Percentiles rank a stretch among this genome's conserved stretches.
These are phyloP conservation scores for Lachnellula cervina DNA, from an alignment of 2,329 filamentous ascomycete genomes.

Conservation along the genomic window DNA sequence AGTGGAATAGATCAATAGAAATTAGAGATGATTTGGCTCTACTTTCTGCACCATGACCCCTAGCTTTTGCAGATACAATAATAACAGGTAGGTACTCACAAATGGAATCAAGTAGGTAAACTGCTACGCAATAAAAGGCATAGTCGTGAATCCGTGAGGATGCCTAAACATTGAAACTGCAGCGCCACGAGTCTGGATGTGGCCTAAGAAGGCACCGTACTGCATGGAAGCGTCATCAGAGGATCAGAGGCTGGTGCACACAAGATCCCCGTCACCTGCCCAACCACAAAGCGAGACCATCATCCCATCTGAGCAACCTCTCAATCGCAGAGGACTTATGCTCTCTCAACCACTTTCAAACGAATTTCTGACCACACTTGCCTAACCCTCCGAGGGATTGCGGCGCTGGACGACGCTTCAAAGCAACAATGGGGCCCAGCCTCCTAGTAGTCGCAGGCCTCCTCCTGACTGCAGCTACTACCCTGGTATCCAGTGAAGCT, in stretches of 20 bases:
- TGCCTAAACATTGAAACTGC: background rate
- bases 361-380: background rate
- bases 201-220: no score
- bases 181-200: background rate
- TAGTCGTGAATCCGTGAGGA: background rate
- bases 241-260: no score
- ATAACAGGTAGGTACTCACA: no score
- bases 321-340: no score
- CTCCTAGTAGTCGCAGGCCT: conserved; percentile 18
- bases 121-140: no score
- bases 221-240: background rate
- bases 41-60: no score
- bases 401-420: conserved; percentile 15
- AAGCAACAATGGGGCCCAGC: conserved; percentile 18
- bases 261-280: background rate
- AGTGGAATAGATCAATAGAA: background rate
- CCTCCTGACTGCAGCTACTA: conserved; percentile 6
- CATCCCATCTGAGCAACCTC: background rate
- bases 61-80: no score
- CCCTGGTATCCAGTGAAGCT: conserved; percentile 22
- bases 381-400: background rate
- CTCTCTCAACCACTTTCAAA: background rate
- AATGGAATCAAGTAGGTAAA: no score
- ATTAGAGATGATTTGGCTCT: background rate
- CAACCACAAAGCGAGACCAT: background rate